These are phyloP conservation scores for Phytophthora rubi DNA, from an alignment of 352 stramenopile species.

Conservation along the genomic window DNA sequence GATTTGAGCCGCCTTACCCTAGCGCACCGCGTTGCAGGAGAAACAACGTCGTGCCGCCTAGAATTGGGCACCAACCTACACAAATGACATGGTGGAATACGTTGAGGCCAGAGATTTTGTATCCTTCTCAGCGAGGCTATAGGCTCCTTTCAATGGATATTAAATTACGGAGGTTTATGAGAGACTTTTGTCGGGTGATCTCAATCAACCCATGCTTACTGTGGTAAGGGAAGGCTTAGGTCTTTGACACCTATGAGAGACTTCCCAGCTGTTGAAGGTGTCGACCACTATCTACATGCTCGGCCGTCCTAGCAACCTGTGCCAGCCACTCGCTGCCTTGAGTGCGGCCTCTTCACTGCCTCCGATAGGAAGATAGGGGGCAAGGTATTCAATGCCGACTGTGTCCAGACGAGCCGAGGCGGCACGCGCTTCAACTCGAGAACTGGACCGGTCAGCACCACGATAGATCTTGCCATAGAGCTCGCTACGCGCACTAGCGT, in stretches of 20 bases:
- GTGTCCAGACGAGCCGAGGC: not conserved
- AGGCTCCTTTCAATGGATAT: not conserved
- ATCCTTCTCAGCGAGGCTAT: too few species aligned
- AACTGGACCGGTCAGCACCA: not conserved
- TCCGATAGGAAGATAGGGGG: slow-evolving; percentile 4
- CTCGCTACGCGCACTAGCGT: not conserved
- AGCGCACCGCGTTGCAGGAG: not conserved
- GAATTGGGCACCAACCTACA: not conserved
- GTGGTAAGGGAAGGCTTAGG: too few species aligned
- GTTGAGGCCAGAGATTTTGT: not conserved
- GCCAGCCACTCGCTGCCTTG: slow-evolving; percentile 18
- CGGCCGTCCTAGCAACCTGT: slow-evolving; percentile 6
- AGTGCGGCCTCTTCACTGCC: slow-evolving; percentile 2
- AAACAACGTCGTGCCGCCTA: not conserved
- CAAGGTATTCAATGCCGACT: not conserved
- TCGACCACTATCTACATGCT: slow-evolving; percentile 14
- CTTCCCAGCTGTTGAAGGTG: slow-evolving; percentile 29
- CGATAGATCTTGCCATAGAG: not conserved
- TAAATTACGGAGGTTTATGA: slow-evolving; percentile 11
- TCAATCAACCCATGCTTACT: too few species aligned
- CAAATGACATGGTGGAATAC: not conserved
- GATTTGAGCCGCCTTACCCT: not conserved
- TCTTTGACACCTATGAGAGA: slow-evolving; percentile 33
- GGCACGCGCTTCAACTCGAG: not conserved
- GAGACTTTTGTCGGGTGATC: slow-evolving; percentile 1